A percentile compares a stretch with the other conserved stretches of the same genome.
phyloP scores from a whole-genome alignment of 352 stramenopile genomes.

The Pythium oligandrum region DNA sequence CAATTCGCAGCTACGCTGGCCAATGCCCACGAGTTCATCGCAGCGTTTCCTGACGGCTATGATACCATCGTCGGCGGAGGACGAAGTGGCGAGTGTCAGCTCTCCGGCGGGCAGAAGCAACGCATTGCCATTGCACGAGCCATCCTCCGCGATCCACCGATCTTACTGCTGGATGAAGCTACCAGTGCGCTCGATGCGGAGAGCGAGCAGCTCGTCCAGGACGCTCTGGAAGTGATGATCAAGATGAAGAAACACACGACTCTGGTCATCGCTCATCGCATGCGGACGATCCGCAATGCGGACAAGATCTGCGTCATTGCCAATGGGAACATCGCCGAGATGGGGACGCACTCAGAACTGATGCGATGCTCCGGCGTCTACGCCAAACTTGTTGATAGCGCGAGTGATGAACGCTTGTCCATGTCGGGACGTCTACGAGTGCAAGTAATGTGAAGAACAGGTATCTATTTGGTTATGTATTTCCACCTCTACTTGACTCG shows the following conservation, averaged over 20 bases:
- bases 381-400: slow-evolving; percentile 16
- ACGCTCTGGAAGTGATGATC: slow-evolving; percentile 59
- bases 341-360: slow-evolving; percentile 90
- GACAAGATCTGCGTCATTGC: slow-evolving; percentile 94
- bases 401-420: slow-evolving; percentile 12
- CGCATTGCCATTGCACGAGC: slow-evolving; percentile 91
- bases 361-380: slow-evolving; percentile 27
- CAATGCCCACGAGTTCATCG: slow-evolving; percentile 92
- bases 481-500: slow-evolving; percentile 3
- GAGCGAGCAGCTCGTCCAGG: slow-evolving; percentile 84
- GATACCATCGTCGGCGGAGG: slow-evolving; percentile 91
- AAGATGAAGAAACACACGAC: slow-evolving; percentile 69
- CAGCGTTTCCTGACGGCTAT: slow-evolving; percentile 86
- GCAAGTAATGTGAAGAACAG: too few relatives aligned
- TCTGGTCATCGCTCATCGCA: slow-evolving; percentile 91
- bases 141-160: slow-evolving; percentile 76
- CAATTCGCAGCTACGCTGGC: slow-evolving; percentile 80
- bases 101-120: slow-evolving; percentile 62
- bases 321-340: slow-evolving; percentile 88
- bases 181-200: slow-evolving; percentile 84
- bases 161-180: slow-evolving; percentile 91
- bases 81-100: slow-evolving; percentile 63
- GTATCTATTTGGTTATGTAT: too few relatives aligned
- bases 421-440: not conserved
- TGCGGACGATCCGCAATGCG: slow-evolving; percentile 91